These are phyloP conservation scores for Russula emetica DNA, from an alignment of 768 basidiomycete genomes.

Conservation along the genomic window DNA sequence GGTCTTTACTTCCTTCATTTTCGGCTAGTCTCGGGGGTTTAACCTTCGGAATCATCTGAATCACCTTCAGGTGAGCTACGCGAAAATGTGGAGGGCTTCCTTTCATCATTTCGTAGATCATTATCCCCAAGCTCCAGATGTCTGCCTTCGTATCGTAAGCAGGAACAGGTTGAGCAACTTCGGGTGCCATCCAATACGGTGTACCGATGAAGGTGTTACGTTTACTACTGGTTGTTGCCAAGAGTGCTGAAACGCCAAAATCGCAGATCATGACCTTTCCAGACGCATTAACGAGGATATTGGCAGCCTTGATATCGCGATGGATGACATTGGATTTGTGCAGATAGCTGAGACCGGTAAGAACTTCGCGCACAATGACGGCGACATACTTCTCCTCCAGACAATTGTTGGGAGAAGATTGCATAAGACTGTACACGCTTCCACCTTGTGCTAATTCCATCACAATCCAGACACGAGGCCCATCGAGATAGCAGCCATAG, in stretches of 20 bases:
- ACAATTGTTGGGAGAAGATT: conserved; percentile 66
- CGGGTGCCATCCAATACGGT: conserved; percentile 99
- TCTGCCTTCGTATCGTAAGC: conserved; percentile 97
- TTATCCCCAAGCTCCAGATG: conserved; percentile 96
- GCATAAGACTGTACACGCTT: conserved; percentile 89
- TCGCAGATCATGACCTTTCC: conserved; percentile 96
- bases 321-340: conserved; percentile 95
- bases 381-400: conserved; percentile 89
- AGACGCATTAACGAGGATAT: conserved; percentile 82
- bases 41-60: conserved; percentile 82
- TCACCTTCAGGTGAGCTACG: conserved; percentile 72
- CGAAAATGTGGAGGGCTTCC: conserved; percentile 94
- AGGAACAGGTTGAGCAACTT: conserved; percentile 86
- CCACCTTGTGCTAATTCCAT: conserved; percentile 98
- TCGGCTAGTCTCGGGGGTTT: conserved; percentile 80
- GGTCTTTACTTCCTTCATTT: conserved; percentile 72
- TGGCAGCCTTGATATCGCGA: conserved; percentile 96
- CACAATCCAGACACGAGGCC: conserved; percentile 95
- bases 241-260: conserved; percentile 94
- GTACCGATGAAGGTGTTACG: conserved; percentile 96
- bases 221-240: conserved; percentile 80
- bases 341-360: conserved; percentile 81
- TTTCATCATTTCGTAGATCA: conserved; percentile 93
- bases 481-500: conserved; percentile 94
- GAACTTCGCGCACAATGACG: conserved; percentile 84